Evolutionary conservation across 768 basidiomycete genomes (phyloP).

Genomic region (Pholiota microspora): DNA sequence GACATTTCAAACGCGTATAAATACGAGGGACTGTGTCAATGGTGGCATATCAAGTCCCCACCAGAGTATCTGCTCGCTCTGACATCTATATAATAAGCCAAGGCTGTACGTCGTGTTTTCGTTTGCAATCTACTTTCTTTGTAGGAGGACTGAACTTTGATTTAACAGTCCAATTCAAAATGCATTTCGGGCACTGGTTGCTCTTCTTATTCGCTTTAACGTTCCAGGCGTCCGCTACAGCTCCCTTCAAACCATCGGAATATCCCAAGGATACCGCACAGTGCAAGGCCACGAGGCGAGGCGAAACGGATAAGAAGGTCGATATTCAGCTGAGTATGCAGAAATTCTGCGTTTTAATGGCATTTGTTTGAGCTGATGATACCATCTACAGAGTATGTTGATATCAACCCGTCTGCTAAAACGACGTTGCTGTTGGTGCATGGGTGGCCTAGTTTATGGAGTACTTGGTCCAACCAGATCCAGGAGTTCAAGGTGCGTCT

Average conservation of each 20-base stretch:
- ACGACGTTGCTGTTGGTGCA: constrained; percentile 66
- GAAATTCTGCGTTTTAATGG: not conserved
- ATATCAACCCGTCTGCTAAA: constrained; percentile 54
- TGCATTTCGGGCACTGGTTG: constrained; percentile 5
- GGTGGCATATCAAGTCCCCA: not conserved
- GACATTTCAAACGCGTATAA: no score
- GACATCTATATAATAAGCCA: not conserved
- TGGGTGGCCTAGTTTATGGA: constrained; percentile 81
- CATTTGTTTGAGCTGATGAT: not conserved
- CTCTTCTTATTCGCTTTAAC: constrained; percentile 4
- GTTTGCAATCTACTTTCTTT: not conserved
- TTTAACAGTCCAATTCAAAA: not conserved
- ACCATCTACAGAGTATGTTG: constrained; percentile 46
- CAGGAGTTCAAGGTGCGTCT: constrained; percentile 53
- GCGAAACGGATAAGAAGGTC: constrained; percentile 25
- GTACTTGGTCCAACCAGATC: constrained; percentile 72
- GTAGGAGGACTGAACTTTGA: no score
- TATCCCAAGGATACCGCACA: constrained; percentile 31
- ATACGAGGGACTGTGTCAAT: no score
- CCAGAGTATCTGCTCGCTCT: no score
- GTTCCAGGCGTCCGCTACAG: constrained; percentile 2
- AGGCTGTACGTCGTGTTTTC: not conserved
- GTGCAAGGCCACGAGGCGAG: constrained; percentile 43
- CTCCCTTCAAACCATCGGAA: constrained; percentile 35
- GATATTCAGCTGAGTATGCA: constrained; percentile 44